Evolutionary conservation across 192 early-diverging fungal genomes (phyloP).

Genomic region (Thoreauomyces humboldtii): DNA sequence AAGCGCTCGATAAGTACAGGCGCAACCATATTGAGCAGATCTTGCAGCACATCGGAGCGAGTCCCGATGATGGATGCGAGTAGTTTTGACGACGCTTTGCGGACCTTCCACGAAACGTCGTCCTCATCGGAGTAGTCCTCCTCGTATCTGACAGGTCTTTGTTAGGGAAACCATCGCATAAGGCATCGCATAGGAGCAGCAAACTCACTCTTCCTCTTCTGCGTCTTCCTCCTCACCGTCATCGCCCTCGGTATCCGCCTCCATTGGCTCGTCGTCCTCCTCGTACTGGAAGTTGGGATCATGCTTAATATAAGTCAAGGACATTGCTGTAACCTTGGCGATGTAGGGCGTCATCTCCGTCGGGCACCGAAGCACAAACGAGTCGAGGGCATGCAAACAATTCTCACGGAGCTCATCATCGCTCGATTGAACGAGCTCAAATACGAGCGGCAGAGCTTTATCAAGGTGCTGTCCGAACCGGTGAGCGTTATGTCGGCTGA

Average conservation of each 20-base stretch:
- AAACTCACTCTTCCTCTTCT: conserved; percentile 33
- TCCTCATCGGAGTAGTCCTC: conserved; percentile 86
- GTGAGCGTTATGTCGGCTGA: conserved; percentile 73
- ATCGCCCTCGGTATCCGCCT: conserved; percentile 51
- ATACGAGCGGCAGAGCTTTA: conserved; percentile 59
- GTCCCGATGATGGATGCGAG: conserved; percentile 66
- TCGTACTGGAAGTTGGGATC: conserved; percentile 84
- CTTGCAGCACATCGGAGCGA: conserved; percentile 61
- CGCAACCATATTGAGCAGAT: conserved; percentile 65
- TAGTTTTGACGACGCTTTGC: conserved; percentile 73
- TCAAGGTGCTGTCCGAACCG: conserved; percentile 67
- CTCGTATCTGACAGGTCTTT: conserved; percentile 29
- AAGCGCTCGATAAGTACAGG: conserved; percentile 74
- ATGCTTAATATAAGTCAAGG: conserved; percentile 68
- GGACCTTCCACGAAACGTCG: conserved; percentile 90
- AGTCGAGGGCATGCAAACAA: conserved; percentile 76
- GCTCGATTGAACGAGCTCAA: conserved; percentile 54
- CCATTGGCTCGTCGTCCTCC: conserved; percentile 62
- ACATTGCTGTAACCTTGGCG: conserved; percentile 54
- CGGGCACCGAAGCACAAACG: conserved; percentile 75
- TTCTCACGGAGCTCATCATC: conserved; percentile 83
- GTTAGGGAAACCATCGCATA: conserved; percentile 1
- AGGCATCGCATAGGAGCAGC: background rate
- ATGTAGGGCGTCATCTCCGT: conserved; percentile 68
- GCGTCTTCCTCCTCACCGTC: conserved; percentile 66